Percentiles rank a stretch among this genome's conserved stretches.
These are phyloP conservation scores for Alternaria gaisen DNA, from an alignment of 2,329 filamentous ascomycete genomes.

Conservation along the genomic window DNA sequence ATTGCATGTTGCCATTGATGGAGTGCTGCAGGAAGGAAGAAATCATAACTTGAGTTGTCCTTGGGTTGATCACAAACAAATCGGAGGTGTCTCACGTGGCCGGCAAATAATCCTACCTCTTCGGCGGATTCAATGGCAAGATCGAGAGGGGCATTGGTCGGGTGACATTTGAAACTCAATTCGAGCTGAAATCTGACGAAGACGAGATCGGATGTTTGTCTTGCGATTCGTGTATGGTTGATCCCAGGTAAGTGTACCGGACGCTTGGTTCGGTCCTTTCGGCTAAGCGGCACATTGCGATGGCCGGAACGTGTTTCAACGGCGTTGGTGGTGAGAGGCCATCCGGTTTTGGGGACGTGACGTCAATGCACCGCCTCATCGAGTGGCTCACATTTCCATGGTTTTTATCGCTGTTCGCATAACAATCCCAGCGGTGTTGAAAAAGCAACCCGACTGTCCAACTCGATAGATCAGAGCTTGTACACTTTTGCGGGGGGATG, in stretches of 20 bases:
- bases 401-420: neutral
- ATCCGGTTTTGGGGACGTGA: conserved; percentile 9
- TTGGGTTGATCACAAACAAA: neutral
- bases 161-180: neutral
- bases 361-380: conserved; percentile 12
- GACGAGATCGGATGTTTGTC: neutral
- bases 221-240: neutral
- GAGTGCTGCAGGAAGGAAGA: neutral
- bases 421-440: neutral
- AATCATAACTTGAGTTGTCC: neutral
- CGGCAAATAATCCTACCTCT: accelerated
- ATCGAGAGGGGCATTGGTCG: neutral
- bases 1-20: neutral
- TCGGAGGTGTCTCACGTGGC: neutral
- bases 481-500: neutral
- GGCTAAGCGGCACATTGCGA: conserved; percentile 15
- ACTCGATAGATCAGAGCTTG: neutral
- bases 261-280: conserved; percentile 1
- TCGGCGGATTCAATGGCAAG: neutral
- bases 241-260: conserved; percentile 12
- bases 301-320: conserved; percentile 9
- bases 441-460: neutral
- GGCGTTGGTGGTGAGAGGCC: conserved; percentile 7
- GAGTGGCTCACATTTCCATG: neutral
- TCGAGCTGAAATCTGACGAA: neutral